Evolutionary conservation across 768 basidiomycete genomes (phyloP), one percentile per base, ranked within the genome.

Genomic region (Cytidiella melzeri): DNA sequence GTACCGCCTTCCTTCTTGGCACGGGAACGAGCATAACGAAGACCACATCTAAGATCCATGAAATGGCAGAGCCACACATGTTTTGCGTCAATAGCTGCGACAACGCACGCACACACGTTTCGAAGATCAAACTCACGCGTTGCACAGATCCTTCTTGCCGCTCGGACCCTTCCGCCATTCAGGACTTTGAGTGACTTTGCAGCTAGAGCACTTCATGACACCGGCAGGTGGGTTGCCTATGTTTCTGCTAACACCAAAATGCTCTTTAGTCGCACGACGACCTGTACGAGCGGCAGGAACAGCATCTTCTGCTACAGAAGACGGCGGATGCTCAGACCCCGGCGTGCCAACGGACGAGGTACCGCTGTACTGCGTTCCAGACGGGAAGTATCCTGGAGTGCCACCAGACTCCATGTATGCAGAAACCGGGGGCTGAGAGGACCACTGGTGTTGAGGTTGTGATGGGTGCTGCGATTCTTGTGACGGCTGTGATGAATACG

Each of bases 121-220:
- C 20, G 23, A 44, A 34, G 7, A 10, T 10, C 5, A 57, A 55
- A 77, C 87, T 73, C 68, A 92, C 85, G 91, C 91, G 70, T 93
- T 93, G 65, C 91, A 93, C 23, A 93, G 73, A 64, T 93, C 89
- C 68, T 93, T 93, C 66, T 87, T 86, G 23, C 91, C 91, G 59
- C 79, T 89, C 45, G 89, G 88, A 18, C 91, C 91, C 66, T 93
- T 93, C 62, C 91, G 73, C 91, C 91, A 93, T 65, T 93, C 91
- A 0, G 91, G 91, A 61, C 89, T 92, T 6, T 77, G 75, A 5
- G 84, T 89, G 10, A 75, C 83, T 66, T 83, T 86, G 67, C 91
- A 93, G 62, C 85, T 88, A 19, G 81, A 77, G 65, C 90, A 93
- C 57, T 77, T 77, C 50, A 76, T 63, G 15, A 92, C 72, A 0